Evolutionary conservation across 2,329 filamentous ascomycete species (phyloP).

Genomic region (Cercospora janseana): DNA sequence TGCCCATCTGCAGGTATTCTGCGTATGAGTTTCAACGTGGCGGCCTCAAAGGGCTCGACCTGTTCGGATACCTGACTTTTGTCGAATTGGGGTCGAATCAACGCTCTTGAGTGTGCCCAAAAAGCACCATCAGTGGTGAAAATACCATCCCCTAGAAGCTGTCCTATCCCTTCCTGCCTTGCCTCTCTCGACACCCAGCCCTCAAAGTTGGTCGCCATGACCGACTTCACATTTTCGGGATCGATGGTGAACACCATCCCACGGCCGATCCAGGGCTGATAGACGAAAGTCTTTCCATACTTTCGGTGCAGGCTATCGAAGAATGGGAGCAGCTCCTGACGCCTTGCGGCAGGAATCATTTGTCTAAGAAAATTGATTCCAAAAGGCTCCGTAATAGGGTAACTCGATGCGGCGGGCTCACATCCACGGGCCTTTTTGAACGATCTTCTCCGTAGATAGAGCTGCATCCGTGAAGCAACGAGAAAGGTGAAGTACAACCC

Average conservation of each 20-base stretch:
- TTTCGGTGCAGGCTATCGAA: constrained; percentile 4
- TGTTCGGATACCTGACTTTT: constrained; percentile 50
- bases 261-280: constrained; percentile 1
- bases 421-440: constrained; percentile 4
- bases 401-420: constrained; percentile 1
- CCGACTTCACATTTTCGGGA: constrained; percentile 15
- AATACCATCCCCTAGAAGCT: constrained; percentile 33
- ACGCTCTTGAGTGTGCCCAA: constrained; percentile 28
- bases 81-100: constrained; percentile 53
- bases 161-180: constrained; percentile 5
- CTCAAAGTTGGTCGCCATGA: constrained; percentile 11
- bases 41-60: constrained; percentile 56
- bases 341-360: constrained; percentile 6
- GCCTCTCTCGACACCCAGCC: not conserved
- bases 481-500: not conserved
- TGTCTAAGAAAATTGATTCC: constrained; percentile 5
- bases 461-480: not conserved
- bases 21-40: constrained; percentile 56
- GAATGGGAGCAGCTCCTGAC: constrained; percentile 9
- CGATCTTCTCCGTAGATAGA: not conserved
- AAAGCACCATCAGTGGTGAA: constrained; percentile 45
- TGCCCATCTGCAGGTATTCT: constrained; percentile 55
- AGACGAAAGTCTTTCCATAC: constrained; percentile 4
- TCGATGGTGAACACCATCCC: constrained; percentile 10
- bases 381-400: constrained; percentile 4